Percentiles rank a stretch among this genome's conserved stretches.
Evolutionary conservation across 768 basidiomycete genomes (phyloP).

Genomic region (Mrakia frigida): DNA sequence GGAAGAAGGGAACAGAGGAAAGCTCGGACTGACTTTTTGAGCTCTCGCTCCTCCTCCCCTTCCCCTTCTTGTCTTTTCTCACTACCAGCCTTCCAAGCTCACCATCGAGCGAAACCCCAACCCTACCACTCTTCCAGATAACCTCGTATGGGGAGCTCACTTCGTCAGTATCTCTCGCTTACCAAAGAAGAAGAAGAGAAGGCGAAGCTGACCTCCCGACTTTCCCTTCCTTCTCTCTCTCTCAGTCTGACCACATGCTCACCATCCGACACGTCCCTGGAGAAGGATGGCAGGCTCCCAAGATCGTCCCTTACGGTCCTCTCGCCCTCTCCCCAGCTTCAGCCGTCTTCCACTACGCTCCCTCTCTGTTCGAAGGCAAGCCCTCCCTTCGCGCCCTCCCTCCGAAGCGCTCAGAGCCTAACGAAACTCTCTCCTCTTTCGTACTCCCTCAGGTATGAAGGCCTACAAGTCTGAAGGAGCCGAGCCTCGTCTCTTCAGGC

Average conservation of each 20-base stretch:
- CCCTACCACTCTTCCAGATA: slow-evolving; percentile 26
- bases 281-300: slow-evolving; percentile 77
- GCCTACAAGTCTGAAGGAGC: slow-evolving; percentile 34
- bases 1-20: neutral
- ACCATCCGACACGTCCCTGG: slow-evolving; percentile 62
- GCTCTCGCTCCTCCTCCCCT: slow-evolving; percentile 31
- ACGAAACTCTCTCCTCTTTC: neutral
- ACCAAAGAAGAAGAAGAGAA: neutral
- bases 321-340: slow-evolving; percentile 67
- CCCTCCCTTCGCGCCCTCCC: neutral
- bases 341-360: slow-evolving; percentile 51
- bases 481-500: slow-evolving; percentile 34
- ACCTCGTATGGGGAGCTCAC: slow-evolving; percentile 35
- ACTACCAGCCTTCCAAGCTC: slow-evolving; percentile 39
- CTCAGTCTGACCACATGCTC: slow-evolving; percentile 67
- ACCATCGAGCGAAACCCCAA: slow-evolving; percentile 30
- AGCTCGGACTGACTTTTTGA: slow-evolving; percentile 14
- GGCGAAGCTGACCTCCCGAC: neutral
- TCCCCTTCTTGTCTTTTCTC: slow-evolving; percentile 49
- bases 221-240: slow-evolving; percentile 24
- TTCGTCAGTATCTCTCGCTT: slow-evolving; percentile 22
- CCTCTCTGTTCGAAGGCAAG: slow-evolving; percentile 31
- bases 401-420: neutral
- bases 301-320: slow-evolving; percentile 80
- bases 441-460: slow-evolving; percentile 35